Evolutionary conservation across 2,329 filamentous ascomycete genomes (phyloP), one percentile per base, ranked within the genome.

Genomic region (Aspergillus quadricinctus): DNA sequence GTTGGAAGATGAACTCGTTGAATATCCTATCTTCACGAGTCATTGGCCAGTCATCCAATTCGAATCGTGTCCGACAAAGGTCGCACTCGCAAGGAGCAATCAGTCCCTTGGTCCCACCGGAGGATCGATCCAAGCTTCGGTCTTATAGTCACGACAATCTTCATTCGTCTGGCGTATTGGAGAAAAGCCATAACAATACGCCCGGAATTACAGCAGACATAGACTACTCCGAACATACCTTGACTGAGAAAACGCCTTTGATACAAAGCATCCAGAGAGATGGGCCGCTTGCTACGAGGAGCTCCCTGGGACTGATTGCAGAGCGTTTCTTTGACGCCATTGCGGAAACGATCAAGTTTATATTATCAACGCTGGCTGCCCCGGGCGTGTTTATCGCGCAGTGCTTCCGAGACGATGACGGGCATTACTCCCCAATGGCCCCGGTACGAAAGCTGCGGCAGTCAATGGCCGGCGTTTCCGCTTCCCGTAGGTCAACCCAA

Each of bases 21-120:
- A 96, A 94, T 79, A 90, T 96, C 75, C 85, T 97, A 74, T 94
- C 91, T 70, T 86, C 90, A 73, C 88, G 89, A 78, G 89, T 92
- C 73, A 83, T 86, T 70, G 83, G 83, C 70, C 80, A 79, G 70
- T 81, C 82, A 62, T 78, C 82, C 63, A 76, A 76, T 58, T 72
- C 81, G 53, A 68, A 64, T 54, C 70, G 65, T 56, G 70, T 76
- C 57, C 80, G 81, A 61, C 80, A 81, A 59, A 80, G 82, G 65
- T 80, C 81, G 60, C 76, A 75, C 60, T 83, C 81, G 41, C 77
- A 82, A 64, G 77, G 77, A 64, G 79, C 80, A 59, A 70, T 74
- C 55, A 67, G 68, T 57, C 67, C 67, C 48, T 65, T 61, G 14
- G 68, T 64, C 35, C 61, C 64, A 25, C 69, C 67, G 37, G 66